phyloP scores from a whole-genome alignment of 371 early-diverging fungal genomes.

The Apophysomyces sp. region DNA sequence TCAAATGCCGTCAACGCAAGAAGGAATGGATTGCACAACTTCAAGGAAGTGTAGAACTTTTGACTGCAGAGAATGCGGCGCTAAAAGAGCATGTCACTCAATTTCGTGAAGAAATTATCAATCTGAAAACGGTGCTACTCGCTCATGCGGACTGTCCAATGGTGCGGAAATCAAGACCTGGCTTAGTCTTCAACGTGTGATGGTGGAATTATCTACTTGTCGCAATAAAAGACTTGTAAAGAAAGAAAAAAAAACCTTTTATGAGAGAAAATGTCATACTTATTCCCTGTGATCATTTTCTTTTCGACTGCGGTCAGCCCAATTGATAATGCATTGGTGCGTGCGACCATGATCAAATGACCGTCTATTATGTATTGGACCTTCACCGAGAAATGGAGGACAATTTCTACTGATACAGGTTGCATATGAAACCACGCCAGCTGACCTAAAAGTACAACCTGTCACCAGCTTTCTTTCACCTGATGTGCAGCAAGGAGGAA shows the following conservation, averaged over 20 bases:
- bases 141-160: slow-evolving; percentile 57
- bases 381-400: too few species aligned
- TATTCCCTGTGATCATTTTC: background rate
- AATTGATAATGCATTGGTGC: background rate
- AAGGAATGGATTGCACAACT: slow-evolving; percentile 59
- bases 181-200: background rate
- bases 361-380: too few species aligned
- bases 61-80: slow-evolving; percentile 49
- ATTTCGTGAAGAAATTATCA: slow-evolving; percentile 53
- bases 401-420: too few species aligned
- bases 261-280: background rate
- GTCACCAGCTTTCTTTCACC: too few species aligned
- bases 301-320: background rate
- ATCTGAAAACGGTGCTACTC: slow-evolving; percentile 52
- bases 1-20: slow-evolving; percentile 72
- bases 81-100: slow-evolving; percentile 41
- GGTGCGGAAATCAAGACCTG: slow-evolving; percentile 14
- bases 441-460: too few species aligned
- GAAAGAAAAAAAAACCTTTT: too few species aligned
- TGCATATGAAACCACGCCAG: too few species aligned
- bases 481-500: too few species aligned
- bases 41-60: slow-evolving; percentile 55
- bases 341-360: background rate
- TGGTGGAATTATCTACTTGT: background rate
- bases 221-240: too few species aligned